Conservation (phyloP, 1,139 yeast species). For the Kodamaea anthophila region DNA sequence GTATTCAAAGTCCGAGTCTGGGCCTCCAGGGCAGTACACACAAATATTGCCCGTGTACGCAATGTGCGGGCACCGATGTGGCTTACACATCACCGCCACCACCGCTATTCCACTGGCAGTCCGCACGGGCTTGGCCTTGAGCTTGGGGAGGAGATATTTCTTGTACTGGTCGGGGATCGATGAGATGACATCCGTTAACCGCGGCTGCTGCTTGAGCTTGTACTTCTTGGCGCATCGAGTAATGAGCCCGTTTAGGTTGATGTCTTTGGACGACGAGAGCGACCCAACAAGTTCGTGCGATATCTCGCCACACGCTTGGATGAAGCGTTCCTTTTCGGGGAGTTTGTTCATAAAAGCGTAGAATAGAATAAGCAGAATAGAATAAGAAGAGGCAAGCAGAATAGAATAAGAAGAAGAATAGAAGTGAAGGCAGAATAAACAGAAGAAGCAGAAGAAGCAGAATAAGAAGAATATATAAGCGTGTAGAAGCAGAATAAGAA, state of each 20-base stretch:
- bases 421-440: too few species aligned
- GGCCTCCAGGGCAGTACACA: slow-evolving; percentile 99
- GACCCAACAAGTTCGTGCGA: slow-evolving; percentile 83
- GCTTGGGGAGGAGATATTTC: slow-evolving; percentile 82
- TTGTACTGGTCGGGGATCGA: slow-evolving; percentile 96
- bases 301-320: slow-evolving; percentile 90
- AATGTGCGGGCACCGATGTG: slow-evolving; percentile 98
- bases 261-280: slow-evolving; percentile 66
- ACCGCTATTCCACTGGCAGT: slow-evolving; percentile 99
- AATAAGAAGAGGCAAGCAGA: too few species aligned
- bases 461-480: too few species aligned
- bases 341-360: too few species aligned
- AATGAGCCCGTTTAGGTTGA: slow-evolving; percentile 85
- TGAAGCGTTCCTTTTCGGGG: slow-evolving; percentile 87
- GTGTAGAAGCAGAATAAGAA: too few species aligned
- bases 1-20: slow-evolving; percentile 96
- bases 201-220: slow-evolving; percentile 86
- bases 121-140: slow-evolving; percentile 96
- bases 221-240: slow-evolving; percentile 84
- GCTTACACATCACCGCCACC: slow-evolving; percentile 98
- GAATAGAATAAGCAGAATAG: too few species aligned
- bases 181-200: slow-evolving; percentile 89
- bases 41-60: slow-evolving; percentile 98
- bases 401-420: too few species aligned
- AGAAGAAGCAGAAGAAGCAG: too few species aligned